These are phyloP conservation scores for Citrullus mucosospermus DNA, from an alignment of 306 rosid species.

Conservation along the genomic window DNA sequence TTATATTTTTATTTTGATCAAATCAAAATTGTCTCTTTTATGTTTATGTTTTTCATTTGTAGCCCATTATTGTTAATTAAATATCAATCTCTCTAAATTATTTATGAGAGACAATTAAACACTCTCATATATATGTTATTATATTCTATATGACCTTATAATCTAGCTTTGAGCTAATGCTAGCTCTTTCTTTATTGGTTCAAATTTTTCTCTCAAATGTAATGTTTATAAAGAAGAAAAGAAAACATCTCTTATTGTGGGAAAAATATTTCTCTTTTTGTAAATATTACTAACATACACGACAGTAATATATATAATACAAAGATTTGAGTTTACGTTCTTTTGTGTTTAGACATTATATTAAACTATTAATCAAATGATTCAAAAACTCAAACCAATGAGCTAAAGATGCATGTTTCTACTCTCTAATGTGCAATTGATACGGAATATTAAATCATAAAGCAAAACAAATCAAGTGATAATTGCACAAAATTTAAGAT, in stretches of 20 bases:
- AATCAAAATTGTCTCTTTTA: neutral
- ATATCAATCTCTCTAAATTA: slow-evolving; percentile 16
- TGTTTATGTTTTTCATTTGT: neutral
- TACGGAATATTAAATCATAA: no score
- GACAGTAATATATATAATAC: no score
- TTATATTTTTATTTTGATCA: neutral
- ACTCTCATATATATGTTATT: neutral
- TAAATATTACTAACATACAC: neutral
- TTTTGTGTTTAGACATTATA: no score
- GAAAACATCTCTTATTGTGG: neutral
- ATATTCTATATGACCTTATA: no score
- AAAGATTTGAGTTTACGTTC: neutral
- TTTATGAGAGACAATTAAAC: slow-evolving; percentile 28
- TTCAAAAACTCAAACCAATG: no score
- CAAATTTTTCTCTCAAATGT: neutral
- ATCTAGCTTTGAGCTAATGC: no score
- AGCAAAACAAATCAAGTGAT: no score
- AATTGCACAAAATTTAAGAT: no score
- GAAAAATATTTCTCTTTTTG: neutral
- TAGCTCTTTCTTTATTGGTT: neutral
- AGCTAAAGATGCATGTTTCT: no score
- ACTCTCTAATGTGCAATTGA: no score
- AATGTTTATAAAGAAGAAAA: no score
- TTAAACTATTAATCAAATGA: no score
- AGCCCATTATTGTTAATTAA: neutral